Evolutionary conservation across 495 filamentous ascomycete species (phyloP).

Genomic region (Aspergillus indologenus): DNA sequence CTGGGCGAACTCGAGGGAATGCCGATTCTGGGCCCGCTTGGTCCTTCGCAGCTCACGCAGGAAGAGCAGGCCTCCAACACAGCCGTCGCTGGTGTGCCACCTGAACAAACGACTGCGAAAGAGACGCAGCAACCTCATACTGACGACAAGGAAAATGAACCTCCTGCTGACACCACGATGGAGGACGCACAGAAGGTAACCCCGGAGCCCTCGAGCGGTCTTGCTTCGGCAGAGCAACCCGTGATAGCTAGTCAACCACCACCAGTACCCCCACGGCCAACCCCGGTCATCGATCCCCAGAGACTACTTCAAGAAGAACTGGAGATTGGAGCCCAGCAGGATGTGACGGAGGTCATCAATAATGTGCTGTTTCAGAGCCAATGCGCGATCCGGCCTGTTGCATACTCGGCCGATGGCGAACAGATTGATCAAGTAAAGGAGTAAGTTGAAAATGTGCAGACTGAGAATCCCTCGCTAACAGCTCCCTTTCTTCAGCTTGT

Average conservation of each 20-base stretch:
- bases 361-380: constrained; percentile 87
- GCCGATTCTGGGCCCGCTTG: constrained; percentile 50
- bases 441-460: constrained; percentile 29
- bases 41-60: constrained; percentile 34
- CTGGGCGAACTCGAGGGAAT: constrained; percentile 53
- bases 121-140: constrained; percentile 23
- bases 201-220: constrained; percentile 5
- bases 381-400: constrained; percentile 71
- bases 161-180: constrained; percentile 24
- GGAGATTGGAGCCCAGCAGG: constrained; percentile 71
- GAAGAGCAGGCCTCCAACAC: constrained; percentile 19
- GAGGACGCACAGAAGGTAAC: constrained; percentile 13
- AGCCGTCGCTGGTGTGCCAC: constrained; percentile 17
- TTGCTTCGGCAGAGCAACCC: constrained; percentile 6
- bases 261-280: constrained; percentile 48
- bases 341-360: constrained; percentile 92
- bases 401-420: constrained; percentile 60
- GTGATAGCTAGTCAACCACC: constrained; percentile 34
- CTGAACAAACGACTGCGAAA: constrained; percentile 24
- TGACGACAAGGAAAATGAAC: constrained; percentile 46
- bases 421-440: constrained; percentile 77
- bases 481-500: constrained; percentile 43
- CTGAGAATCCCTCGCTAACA: neutral
- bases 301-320: constrained; percentile 51
- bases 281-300: constrained; percentile 31